Evolutionary conservation across 2,329 filamentous ascomycete species (phyloP).

Genomic region (Botrytis galanthina): DNA sequence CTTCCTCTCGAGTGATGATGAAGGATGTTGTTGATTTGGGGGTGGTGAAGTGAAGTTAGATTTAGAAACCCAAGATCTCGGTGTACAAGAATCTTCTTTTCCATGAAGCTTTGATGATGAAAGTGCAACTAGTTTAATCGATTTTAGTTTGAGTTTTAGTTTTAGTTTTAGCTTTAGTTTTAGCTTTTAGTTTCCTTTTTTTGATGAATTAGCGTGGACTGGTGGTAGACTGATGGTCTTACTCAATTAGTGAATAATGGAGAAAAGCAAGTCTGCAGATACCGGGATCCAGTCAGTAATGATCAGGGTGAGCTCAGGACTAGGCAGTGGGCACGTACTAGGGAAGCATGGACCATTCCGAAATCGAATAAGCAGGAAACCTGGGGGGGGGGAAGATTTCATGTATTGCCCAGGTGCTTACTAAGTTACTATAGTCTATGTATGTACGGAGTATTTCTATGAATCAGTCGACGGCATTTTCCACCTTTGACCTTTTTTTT

Average conservation of each 20-base stretch:
- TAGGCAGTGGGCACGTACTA: too few relatives aligned
- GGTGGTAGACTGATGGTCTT: not conserved
- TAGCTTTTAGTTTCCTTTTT: not conserved
- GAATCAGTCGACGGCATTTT: not conserved
- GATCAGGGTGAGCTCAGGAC: not conserved
- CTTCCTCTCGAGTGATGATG: not conserved
- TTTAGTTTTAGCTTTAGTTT: not conserved
- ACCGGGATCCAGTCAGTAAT: not conserved
- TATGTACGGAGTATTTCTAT: too few relatives aligned
- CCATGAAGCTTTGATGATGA: constrained; percentile 19
- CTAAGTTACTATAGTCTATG: too few relatives aligned
- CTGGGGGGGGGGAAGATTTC: too few relatives aligned
- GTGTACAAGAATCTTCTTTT: constrained; percentile 17
- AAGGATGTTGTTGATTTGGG: not conserved
- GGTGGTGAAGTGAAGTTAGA: not conserved
- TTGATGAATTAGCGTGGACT: not conserved
- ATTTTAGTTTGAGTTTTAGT: not conserved
- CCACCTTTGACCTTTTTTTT: not conserved
- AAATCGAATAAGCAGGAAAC: not conserved
- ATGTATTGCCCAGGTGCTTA: too few relatives aligned
- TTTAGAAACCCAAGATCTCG: not conserved
- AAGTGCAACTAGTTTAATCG: constrained; percentile 1
- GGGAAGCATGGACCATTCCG: not conserved
- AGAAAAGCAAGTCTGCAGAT: constrained; percentile 18
- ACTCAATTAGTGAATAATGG: constrained; percentile 17